Conservation (phyloP, 768 basidiomycete species). For the Termitomyces sp. region DNA sequence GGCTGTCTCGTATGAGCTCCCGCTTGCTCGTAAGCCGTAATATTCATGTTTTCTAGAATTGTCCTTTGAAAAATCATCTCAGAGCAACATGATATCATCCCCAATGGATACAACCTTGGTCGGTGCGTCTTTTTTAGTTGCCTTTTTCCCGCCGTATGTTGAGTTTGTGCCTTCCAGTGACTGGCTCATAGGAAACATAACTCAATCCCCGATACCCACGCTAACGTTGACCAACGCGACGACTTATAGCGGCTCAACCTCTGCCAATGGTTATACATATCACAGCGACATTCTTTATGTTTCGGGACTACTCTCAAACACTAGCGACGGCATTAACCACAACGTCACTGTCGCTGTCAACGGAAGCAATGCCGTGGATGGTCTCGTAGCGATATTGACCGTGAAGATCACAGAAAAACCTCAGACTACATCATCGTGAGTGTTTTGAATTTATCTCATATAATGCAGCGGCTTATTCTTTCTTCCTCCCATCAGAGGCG, state of each 20-base stretch:
- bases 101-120: constrained; percentile 80
- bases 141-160: not conserved
- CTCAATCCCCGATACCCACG: constrained; percentile 46
- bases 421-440: constrained; percentile 28
- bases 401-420: constrained; percentile 55
- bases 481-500: constrained; percentile 1
- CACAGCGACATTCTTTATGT: constrained; percentile 65
- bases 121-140: constrained; percentile 36
- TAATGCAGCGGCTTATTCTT: not conserved
- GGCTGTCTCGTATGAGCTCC: constrained; percentile 71
- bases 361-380: constrained; percentile 71
- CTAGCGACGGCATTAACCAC: constrained; percentile 71
- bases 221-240: constrained; percentile 51
- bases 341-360: constrained; percentile 46
- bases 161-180: constrained; percentile 45
- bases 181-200: constrained; percentile 83
- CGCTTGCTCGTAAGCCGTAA: constrained; percentile 46
- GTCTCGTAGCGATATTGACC: constrained; percentile 74
- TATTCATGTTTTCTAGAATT: not conserved
- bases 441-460: not conserved
- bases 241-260: constrained; percentile 61
- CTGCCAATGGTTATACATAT: constrained; percentile 69
- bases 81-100: constrained; percentile 69
- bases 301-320: constrained; percentile 66
- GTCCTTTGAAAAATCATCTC: not conserved